A percentile compares a stretch with the other conserved stretches of the same genome.
Evolutionary conservation across 768 basidiomycete genomes (phyloP).

Genomic region (Inosperma sp.): DNA sequence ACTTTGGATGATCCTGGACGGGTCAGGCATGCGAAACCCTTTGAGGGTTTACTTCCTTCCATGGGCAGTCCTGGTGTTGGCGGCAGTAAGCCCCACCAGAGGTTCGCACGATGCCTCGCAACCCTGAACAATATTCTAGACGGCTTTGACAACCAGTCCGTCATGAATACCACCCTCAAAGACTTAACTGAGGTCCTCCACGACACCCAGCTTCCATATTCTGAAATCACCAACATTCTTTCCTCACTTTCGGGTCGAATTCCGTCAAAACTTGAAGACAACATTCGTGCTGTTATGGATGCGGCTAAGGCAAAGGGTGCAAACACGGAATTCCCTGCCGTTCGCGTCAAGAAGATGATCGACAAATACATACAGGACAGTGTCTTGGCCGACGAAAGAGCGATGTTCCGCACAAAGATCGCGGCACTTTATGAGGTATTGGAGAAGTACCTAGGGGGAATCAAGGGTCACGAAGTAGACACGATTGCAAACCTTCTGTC

Average conservation of each 20-base stretch:
- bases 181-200: constrained; percentile 80
- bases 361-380: constrained; percentile 82
- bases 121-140: constrained; percentile 88
- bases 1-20: constrained; percentile 93
- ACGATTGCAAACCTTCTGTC: constrained; percentile 73
- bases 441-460: constrained; percentile 73
- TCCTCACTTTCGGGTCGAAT: constrained; percentile 90
- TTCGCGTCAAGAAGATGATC: constrained; percentile 78
- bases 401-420: constrained; percentile 74
- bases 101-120: constrained; percentile 64
- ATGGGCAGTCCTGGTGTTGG: constrained; percentile 83
- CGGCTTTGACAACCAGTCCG: constrained; percentile 93
- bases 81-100: constrained; percentile 89
- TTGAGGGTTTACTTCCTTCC: constrained; percentile 86
- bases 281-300: constrained; percentile 75
- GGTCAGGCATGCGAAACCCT: constrained; percentile 97
- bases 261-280: constrained; percentile 86
- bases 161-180: constrained; percentile 83
- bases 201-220: constrained; percentile 83
- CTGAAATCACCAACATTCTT: constrained; percentile 77
- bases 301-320: constrained; percentile 65
- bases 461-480: constrained; percentile 82
- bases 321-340: constrained; percentile 84
- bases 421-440: constrained; percentile 67
- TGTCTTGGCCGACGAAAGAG: constrained; percentile 72